Conservation (phyloP, 257 asterid species). For the Solanum chiquidenum region DNA sequence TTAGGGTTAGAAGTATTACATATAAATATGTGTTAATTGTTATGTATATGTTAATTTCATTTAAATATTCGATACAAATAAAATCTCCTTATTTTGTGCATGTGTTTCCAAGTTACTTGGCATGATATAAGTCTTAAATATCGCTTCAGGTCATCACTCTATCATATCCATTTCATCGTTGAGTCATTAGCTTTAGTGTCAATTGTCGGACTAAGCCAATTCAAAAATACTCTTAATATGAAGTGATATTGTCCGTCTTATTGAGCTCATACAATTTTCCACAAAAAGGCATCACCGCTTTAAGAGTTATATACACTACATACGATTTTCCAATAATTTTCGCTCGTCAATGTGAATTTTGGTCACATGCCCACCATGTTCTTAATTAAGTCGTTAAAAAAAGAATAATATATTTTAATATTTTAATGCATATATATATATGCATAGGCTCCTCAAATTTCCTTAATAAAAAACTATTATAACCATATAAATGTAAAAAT, state of each 20-base stretch:
- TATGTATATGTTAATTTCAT: not conserved
- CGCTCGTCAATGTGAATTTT: not conserved
- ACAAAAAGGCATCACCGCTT: not conserved
- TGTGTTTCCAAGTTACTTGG: not conserved
- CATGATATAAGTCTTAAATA: too few species aligned
- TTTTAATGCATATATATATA: not conserved
- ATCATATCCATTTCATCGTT: too few species aligned
- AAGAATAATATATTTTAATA: too few species aligned
- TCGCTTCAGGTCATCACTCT: not conserved
- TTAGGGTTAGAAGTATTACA: not conserved
- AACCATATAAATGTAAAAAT: not conserved
- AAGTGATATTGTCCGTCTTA: not conserved
- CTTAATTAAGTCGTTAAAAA: too few species aligned
- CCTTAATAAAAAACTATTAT: not conserved
- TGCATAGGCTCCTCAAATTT: not conserved
- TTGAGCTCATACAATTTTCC: not conserved
- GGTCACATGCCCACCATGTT: not conserved
- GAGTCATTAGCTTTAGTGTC: not conserved
- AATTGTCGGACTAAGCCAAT: too few species aligned
- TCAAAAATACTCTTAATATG: too few species aligned
- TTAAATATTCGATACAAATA: too few species aligned
- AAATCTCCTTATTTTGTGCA: not conserved
- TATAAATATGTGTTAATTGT: not conserved
- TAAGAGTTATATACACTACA: not conserved
- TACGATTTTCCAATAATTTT: not conserved